Percentiles rank a stretch among this genome's conserved stretches.
Evolutionary conservation across 2,329 filamentous ascomycete genomes (phyloP).

Genomic region (Calonectria pteridis): DNA sequence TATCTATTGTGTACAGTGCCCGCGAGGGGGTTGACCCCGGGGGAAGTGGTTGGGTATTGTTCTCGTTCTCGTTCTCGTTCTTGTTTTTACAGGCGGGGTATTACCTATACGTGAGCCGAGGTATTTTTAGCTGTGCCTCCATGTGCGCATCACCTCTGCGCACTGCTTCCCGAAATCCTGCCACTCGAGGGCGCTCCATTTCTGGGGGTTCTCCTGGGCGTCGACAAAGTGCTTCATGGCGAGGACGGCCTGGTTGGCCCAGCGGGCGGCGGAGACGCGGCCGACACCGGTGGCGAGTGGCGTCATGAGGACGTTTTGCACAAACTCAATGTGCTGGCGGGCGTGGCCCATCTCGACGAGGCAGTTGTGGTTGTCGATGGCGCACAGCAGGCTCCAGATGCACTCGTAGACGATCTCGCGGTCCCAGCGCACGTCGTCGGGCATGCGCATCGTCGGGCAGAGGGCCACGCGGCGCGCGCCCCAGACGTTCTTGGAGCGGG

Average conservation of each 20-base stretch:
- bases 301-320: slow-evolving; percentile 61
- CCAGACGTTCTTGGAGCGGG: slow-evolving; percentile 52
- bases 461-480: slow-evolving; percentile 59
- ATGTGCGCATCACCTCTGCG: slow-evolving; percentile 9
- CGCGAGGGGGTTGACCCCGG: background rate
- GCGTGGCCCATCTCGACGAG: slow-evolving; percentile 19
- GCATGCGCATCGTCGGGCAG: slow-evolving; percentile 65
- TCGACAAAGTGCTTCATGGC: slow-evolving; percentile 65
- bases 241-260: slow-evolving; percentile 62
- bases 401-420: slow-evolving; percentile 67
- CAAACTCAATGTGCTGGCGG: slow-evolving; percentile 42
- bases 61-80: background rate
- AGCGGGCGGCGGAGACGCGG: slow-evolving; percentile 56
- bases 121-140: background rate
- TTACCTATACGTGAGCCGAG: background rate
- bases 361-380: slow-evolving; percentile 61
- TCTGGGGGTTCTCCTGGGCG: slow-evolving; percentile 55
- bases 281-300: slow-evolving; percentile 64
- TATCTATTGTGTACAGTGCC: background rate
- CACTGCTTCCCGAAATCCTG: slow-evolving; percentile 30
- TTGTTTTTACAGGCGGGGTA: background rate
- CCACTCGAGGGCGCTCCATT: slow-evolving; percentile 49
- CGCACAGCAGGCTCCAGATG: slow-evolving; percentile 63
- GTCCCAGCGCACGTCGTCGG: slow-evolving; percentile 59
- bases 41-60: background rate